These are phyloP conservation scores for Aurantiochytrium sp. DNA, from an alignment of 108 stramenopile species.

Conservation along the genomic window DNA sequence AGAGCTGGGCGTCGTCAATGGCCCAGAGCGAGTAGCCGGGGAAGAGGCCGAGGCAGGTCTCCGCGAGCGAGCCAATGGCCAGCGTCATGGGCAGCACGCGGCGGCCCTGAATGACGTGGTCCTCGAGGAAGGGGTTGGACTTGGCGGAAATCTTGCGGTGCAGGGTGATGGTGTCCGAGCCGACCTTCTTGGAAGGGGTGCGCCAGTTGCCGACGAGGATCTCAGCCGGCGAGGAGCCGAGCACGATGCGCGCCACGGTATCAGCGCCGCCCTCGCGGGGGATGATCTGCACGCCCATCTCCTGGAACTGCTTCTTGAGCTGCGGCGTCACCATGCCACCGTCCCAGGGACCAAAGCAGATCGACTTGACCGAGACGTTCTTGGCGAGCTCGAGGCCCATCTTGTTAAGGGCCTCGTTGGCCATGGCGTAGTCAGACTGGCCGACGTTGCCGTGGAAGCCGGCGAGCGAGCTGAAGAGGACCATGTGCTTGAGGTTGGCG, in stretches of 20 bases:
- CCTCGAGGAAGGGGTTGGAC: neutral
- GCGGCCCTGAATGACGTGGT: neutral
- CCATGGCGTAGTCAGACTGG: slow-evolving; percentile 4
- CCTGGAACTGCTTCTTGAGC: neutral
- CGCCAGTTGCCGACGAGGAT: neutral
- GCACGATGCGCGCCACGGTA: neutral
- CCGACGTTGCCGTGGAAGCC: neutral
- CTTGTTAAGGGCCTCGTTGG: neutral
- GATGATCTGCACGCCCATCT: neutral
- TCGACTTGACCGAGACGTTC: neutral
- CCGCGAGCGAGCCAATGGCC: neutral
- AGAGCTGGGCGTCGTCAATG: neutral
- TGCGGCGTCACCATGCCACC: neutral
- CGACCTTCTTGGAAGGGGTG: neutral
- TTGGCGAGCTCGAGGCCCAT: neutral
- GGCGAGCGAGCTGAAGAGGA: neutral
- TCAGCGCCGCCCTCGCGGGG: neutral
- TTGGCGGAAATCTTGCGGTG: neutral
- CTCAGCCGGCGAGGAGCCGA: neutral
- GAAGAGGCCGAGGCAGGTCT: neutral
- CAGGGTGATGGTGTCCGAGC: neutral
- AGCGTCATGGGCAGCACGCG: neutral
- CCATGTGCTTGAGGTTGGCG: neutral
- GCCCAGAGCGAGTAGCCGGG: neutral
- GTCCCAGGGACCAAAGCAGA: neutral